Evolutionary conservation across 108 stramenopile genomes (phyloP).

Genomic region (Pseudonitzschia pungens): DNA sequence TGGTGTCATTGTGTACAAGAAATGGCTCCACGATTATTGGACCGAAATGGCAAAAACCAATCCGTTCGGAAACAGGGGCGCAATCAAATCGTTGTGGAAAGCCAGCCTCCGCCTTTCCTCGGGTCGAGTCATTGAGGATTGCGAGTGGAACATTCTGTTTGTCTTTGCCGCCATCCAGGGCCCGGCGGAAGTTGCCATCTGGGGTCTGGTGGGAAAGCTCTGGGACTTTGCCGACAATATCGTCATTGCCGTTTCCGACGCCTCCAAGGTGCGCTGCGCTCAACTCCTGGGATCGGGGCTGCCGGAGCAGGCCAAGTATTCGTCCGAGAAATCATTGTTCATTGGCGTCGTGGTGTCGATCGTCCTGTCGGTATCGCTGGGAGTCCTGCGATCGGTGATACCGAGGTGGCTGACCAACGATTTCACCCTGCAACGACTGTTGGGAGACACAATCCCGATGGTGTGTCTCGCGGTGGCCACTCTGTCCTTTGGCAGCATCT

Average conservation of each 20-base stretch:
- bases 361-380: neutral
- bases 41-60: neutral
- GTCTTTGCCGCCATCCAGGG: conserved; percentile 11
- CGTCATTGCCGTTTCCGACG: conserved; percentile 13
- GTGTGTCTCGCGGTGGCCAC: conserved; percentile 6
- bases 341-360: conserved; percentile 11
- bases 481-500: conserved; percentile 2
- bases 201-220: conserved; percentile 12
- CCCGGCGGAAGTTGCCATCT: conserved; percentile 12
- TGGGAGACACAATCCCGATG: conserved; percentile 13
- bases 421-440: conserved; percentile 7
- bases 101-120: conserved; percentile 10
- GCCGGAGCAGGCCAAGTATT: conserved; percentile 14
- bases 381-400: neutral
- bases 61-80: neutral
- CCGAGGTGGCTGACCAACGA: conserved; percentile 13
- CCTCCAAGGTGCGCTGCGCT: conserved; percentile 9
- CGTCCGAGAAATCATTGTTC: conserved; percentile 8
- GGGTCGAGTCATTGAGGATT: conserved; percentile 8
- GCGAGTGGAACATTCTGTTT: conserved; percentile 14
- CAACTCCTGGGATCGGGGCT: neutral
- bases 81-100: neutral
- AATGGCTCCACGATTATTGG: conserved; percentile 9
- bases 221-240: conserved; percentile 15
- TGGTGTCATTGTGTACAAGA: neutral